Percentiles rank a stretch among this genome's conserved stretches.
These are phyloP conservation scores for Fusarium subglutinans DNA, from an alignment of 2,329 filamentous ascomycete genomes.

Conservation along the genomic window DNA sequence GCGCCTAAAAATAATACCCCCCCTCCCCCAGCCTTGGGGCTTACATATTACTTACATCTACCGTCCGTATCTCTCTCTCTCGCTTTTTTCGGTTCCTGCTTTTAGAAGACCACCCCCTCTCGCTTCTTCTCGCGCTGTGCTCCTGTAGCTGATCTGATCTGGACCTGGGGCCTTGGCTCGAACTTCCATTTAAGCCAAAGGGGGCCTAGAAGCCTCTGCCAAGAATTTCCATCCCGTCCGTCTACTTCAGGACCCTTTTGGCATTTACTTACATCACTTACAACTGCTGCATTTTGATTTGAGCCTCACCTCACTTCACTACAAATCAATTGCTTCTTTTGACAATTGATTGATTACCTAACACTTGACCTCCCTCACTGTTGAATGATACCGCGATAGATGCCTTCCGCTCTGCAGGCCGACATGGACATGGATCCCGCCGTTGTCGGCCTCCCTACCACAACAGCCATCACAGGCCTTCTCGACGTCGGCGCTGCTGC, in stretches of 20 bases:
- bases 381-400: conserved; percentile 29
- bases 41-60: background rate
- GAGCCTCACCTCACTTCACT: background rate
- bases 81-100: conserved; percentile 1
- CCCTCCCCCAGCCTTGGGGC: background rate
- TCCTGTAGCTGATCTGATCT: background rate
- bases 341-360: conserved; percentile 8
- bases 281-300: background rate
- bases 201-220: conserved; percentile 27
- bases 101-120: background rate
- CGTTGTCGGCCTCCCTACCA: conserved; percentile 45
- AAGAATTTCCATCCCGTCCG: conserved; percentile 6
- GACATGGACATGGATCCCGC: conserved; percentile 36
- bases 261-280: background rate
- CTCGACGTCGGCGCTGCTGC: conserved; percentile 48
- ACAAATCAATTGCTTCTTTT: background rate
- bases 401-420: conserved; percentile 37
- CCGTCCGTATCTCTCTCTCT: background rate
- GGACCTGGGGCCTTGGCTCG: background rate
- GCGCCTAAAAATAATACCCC: conserved; percentile 13
- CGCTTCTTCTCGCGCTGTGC: background rate
- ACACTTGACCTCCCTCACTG: background rate
- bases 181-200: conserved; percentile 7
- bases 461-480: conserved; percentile 51
- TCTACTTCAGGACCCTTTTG: background rate